Percentiles rank a stretch among this genome's conserved stretches.
These are phyloP conservation scores for Rhynchosporium graminicola DNA, from an alignment of 2,329 filamentous ascomycete genomes.

Conservation along the genomic window DNA sequence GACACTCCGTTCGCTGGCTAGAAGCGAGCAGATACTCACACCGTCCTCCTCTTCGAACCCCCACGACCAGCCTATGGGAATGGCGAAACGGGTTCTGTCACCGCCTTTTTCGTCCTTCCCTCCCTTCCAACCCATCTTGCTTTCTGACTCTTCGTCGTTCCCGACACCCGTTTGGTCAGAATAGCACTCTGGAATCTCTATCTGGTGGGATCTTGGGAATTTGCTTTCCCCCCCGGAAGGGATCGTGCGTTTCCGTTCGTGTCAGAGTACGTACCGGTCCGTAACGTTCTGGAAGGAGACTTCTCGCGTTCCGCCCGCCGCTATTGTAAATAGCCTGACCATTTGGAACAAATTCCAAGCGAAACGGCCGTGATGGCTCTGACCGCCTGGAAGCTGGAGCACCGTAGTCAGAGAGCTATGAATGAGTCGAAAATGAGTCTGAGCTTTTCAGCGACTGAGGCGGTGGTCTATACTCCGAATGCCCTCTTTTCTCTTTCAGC, in stretches of 20 bases:
- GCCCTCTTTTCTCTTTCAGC: background rate
- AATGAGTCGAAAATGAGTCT: background rate
- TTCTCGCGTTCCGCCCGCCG: conserved; percentile 5
- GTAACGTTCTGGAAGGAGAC: conserved; percentile 7
- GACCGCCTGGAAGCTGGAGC: background rate
- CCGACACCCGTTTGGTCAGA: conserved; percentile 5
- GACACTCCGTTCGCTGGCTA: conserved; percentile 1
- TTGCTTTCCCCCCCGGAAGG: conserved; percentile 1
- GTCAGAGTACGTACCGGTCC: background rate
- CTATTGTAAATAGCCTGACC: conserved; percentile 5
- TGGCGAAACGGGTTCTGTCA: background rate
- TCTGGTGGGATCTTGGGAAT: background rate
- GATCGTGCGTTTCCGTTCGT: conserved; percentile 7
- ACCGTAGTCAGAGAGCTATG: background rate
- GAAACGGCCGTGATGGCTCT: conserved; percentile 5
- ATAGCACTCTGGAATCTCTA: background rate
- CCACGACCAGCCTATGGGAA: conserved; percentile 11
- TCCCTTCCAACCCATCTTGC: background rate
- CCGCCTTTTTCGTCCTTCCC: conserved; percentile 7
- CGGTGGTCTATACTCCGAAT: conserved; percentile 5
- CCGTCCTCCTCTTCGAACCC: background rate
- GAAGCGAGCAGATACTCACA: conserved; percentile 3
- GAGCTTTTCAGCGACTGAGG: background rate
- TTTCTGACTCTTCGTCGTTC: conserved; percentile 5
- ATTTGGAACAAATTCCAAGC: background rate